Percentiles rank a stretch among this genome's conserved stretches.
These are phyloP conservation scores for Nymphaea colorata DNA, from an alignment of 164 flowering plant genomes.

Conservation along the genomic window DNA sequence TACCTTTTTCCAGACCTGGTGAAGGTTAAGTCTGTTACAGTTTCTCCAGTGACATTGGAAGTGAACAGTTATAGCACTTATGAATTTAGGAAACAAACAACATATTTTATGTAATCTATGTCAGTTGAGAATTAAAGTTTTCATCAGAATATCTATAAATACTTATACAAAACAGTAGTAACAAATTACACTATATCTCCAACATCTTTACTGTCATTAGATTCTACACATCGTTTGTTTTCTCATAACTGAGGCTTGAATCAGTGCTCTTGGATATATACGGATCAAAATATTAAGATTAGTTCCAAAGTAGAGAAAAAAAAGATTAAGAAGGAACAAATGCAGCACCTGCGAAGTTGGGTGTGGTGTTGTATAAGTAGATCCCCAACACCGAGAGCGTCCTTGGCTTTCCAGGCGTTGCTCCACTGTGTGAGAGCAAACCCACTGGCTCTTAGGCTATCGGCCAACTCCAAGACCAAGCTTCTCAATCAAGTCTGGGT, in stretches of 20 bases:
- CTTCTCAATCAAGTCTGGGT: slow-evolving; percentile 26
- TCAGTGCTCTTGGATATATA: too few species aligned
- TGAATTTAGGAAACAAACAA: too few species aligned
- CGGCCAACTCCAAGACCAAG: slow-evolving; percentile 36
- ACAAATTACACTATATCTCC: too few species aligned
- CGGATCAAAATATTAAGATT: too few species aligned
- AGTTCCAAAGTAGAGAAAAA: background rate
- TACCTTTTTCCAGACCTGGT: slow-evolving; percentile 3
- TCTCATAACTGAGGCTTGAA: too few species aligned
- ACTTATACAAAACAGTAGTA: too few species aligned
- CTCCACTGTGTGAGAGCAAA: slow-evolving; percentile 30
- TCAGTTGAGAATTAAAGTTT: too few species aligned
- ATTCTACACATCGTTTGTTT: too few species aligned
- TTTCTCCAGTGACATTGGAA: slow-evolving; percentile 3
- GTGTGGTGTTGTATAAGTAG: slow-evolving; percentile 18
- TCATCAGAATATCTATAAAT: too few species aligned
- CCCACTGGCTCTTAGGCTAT: slow-evolving; percentile 28
- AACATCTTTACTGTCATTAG: too few species aligned
- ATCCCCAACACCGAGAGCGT: slow-evolving; percentile 35
- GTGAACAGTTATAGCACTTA: background rate
- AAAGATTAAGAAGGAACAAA: background rate
- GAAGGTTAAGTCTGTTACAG: slow-evolving; percentile 5
- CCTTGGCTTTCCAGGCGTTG: slow-evolving; percentile 48
- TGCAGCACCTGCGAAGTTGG: slow-evolving; percentile 18
- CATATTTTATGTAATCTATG: too few species aligned